Conservation (phyloP, 2,329 filamentous ascomycete genomes). For the Aspergillus udagawae region DNA sequence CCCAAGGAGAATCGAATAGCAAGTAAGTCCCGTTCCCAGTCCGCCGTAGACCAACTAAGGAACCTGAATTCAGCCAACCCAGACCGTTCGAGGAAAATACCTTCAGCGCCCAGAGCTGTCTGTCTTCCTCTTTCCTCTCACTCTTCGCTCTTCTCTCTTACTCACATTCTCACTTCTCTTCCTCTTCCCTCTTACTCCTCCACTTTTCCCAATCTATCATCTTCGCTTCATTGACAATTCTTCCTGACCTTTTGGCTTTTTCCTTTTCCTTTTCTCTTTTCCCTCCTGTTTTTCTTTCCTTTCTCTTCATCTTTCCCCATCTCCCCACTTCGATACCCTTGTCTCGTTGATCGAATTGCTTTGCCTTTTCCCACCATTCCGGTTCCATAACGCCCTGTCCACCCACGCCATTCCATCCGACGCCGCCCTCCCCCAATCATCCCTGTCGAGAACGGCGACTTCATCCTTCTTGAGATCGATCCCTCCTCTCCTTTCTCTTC, state of each 20-base stretch:
- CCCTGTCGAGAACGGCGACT: conserved; percentile 31
- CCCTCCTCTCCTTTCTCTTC: conserved; percentile 7
- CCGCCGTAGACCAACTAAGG: no score
- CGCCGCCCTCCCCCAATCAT: conserved; percentile 28
- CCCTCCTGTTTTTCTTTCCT: conserved; percentile 22
- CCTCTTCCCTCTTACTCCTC: conserved; percentile 18
- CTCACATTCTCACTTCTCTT: conserved; percentile 3
- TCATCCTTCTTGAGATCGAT: conserved; percentile 8
- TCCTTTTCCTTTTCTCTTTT: conserved; percentile 14
- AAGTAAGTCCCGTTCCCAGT: neutral
- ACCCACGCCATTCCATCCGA: conserved; percentile 14
- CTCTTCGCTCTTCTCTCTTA: conserved; percentile 5
- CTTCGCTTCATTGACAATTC: conserved; percentile 10
- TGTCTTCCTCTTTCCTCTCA: neutral
- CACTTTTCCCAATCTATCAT: conserved; percentile 23
- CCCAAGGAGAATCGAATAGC: neutral
- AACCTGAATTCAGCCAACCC: neutral
- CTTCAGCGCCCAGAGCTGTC: neutral
- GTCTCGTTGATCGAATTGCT: conserved; percentile 9
- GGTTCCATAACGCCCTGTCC: conserved; percentile 12
- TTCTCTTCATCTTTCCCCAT: conserved; percentile 11
- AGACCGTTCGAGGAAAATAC: neutral
- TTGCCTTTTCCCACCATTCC: conserved; percentile 21
- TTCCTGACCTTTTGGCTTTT: conserved; percentile 11
- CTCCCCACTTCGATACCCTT: conserved; percentile 18